These are phyloP conservation scores for Globisporangium takayamanum DNA, from an alignment of 352 stramenopile genomes.

Conservation along the genomic window DNA sequence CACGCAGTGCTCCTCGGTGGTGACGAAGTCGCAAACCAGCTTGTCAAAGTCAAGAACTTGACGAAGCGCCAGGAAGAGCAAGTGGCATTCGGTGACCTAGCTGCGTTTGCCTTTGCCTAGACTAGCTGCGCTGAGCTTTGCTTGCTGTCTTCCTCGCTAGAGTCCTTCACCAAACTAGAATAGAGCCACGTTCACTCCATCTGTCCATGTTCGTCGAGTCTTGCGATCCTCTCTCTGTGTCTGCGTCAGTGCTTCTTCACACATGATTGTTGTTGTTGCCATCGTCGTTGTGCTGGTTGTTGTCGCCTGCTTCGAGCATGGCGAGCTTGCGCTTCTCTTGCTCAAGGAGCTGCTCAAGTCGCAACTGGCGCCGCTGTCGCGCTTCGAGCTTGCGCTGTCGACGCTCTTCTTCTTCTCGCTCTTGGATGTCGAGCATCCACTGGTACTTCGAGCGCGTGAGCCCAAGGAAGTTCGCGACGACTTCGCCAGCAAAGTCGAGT, in stretches of 20 bases:
- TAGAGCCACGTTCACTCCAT: background rate
- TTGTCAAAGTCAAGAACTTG: conserved; percentile 79
- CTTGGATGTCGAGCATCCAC: conserved; percentile 72
- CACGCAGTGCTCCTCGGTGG: conserved; percentile 71
- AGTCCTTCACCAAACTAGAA: too few relatives aligned
- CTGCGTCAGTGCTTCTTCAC: background rate
- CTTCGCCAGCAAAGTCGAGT: conserved; percentile 77
- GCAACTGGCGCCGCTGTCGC: conserved; percentile 54
- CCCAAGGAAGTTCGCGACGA: conserved; percentile 73
- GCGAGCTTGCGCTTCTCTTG: conserved; percentile 62
- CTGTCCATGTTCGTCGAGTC: background rate
- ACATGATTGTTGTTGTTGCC: background rate
- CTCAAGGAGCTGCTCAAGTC: conserved; percentile 59
- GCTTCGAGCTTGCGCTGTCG: conserved; percentile 46
- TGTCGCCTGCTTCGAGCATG: conserved; percentile 39
- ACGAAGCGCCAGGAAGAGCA: conserved; percentile 42
- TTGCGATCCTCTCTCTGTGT: too few relatives aligned
- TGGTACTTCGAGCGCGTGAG: conserved; percentile 83
- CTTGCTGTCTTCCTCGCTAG: too few relatives aligned
- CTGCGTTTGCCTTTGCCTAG: conserved; percentile 23
- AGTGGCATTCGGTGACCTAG: conserved; percentile 29
- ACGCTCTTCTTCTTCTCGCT: conserved; percentile 64
- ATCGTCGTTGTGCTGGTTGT: conserved; percentile 1
- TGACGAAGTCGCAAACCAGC: conserved; percentile 51
- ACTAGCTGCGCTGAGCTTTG: too few relatives aligned